Conservation (phyloP, 1,139 yeast genomes). For the Sugiyamaella grinbergsii region DNA sequence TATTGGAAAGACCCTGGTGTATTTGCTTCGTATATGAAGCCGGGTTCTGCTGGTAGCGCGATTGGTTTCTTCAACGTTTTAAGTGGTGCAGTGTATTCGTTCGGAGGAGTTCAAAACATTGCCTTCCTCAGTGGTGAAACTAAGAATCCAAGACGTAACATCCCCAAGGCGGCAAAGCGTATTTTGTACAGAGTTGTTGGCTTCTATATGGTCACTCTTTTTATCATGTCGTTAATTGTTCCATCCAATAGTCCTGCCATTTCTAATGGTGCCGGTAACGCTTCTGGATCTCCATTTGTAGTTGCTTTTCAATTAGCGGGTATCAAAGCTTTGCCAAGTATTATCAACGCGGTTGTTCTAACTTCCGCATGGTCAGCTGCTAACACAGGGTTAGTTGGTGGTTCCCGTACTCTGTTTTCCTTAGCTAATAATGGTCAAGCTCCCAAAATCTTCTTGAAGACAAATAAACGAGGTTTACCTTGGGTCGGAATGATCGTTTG, state of each 20-base stretch:
- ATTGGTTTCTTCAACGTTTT: slow-evolving; percentile 74
- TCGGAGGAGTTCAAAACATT: slow-evolving; percentile 79
- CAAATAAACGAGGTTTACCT: slow-evolving; percentile 77
- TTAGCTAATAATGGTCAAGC: slow-evolving; percentile 81
- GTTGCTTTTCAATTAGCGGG: slow-evolving; percentile 63
- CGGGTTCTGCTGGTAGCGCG: slow-evolving; percentile 18
- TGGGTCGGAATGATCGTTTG: slow-evolving; percentile 63
- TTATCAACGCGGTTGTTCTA: slow-evolving; percentile 72
- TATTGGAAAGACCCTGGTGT: slow-evolving; percentile 69
- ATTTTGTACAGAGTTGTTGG: slow-evolving; percentile 70
- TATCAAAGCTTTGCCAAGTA: slow-evolving; percentile 62
- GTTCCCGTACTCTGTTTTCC: slow-evolving; percentile 81
- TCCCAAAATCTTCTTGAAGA: slow-evolving; percentile 70
- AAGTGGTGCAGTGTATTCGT: slow-evolving; percentile 83
- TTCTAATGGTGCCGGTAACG: slow-evolving; percentile 49
- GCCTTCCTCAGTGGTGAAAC: slow-evolving; percentile 89
- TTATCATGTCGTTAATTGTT: slow-evolving; percentile 62
- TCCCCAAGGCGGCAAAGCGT: slow-evolving; percentile 70
- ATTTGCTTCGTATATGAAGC: slow-evolving; percentile 63
- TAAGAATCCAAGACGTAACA: slow-evolving; percentile 64
- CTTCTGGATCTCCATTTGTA: slow-evolving; percentile 72
- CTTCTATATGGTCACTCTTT: slow-evolving; percentile 62
- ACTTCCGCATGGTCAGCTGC: slow-evolving; percentile 73
- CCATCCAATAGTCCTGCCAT: slow-evolving; percentile 57
- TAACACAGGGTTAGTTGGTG: slow-evolving; percentile 73